Evolutionary conservation across 2,329 filamentous ascomycete species (phyloP), one percentile per base, ranked within the genome.

Genomic region (Fusarium proliferatum): DNA sequence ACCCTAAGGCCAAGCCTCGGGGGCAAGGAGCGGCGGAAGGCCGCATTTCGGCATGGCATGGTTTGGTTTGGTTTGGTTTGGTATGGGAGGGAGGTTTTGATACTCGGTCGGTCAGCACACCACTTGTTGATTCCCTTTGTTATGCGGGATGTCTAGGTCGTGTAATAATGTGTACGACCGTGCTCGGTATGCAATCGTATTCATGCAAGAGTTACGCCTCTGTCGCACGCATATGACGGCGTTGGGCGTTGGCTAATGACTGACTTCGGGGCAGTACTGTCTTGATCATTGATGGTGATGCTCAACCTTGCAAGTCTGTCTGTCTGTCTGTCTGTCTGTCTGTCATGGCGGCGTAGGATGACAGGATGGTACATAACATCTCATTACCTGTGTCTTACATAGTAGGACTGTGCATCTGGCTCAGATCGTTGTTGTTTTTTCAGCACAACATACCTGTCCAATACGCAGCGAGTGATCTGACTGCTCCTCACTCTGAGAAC

Each of bases 161-260:
- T 30, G n/a, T 41, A 59, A 43, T 42, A 30, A 61, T 61, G 71
- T 62, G 56, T 45, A 62, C 42, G 61, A 41, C 67, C 67, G 71
- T 60, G 63, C 69, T 61, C 58, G 59, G 49, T 67, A 43, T 70
- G 52, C 36, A 49, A 58, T 70, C 58, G 43, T 59, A 69, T 70
- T 55, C 39, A 65, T 58, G 58, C 57, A 57, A 64, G 51, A 57
- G 45, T 36, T 70, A 39, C 63, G 26, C 56, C 56, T 62, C 30
- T 61, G 71, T 72, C 48, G 67, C 67, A 73, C 45, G 49, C 49
- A 68, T 48, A 72, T 51, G 55, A 71, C 39, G 30, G 46, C 51
- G 46, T 61, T 39, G 53, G 66, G 38, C 61, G 49, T 30, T 63
- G 55, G 55, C 52, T 38, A 36, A 56, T 57, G 45, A 61, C 48